Base-by-base conservation (phyloP, 2,329 filamentous ascomycete genomes). In the Ceratocystis harringtonii region DNA sequence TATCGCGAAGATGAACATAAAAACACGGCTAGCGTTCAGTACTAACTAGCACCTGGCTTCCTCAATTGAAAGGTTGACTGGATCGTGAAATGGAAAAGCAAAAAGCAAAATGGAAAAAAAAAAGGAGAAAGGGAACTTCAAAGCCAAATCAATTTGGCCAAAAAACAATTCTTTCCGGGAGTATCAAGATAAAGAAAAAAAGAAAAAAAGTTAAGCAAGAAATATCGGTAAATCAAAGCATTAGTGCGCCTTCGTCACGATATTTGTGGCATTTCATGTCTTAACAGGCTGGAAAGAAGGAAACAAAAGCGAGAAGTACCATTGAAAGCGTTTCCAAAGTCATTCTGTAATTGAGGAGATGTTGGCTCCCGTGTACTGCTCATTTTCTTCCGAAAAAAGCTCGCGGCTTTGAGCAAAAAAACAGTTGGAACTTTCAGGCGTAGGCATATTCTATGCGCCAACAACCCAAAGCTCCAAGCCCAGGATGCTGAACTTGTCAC, bases 381-480 rank as follows among this genome's bases (percentile, higher is more conserved):
- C n/a, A 8, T 52, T 6, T 52, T 52, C 6, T 22, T 50, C n/a
- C 17, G n/a, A 5, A 22, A 19, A 12, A 52, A n/a, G 6, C 48
- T 25, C 48, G n/a, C 7, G 12, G 57, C 57, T 61, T 61, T 19
- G 25, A 8, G 28, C 25, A 61, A n/a, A 32, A 28, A 41, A 15
- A 41, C 28, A 3, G 19, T 4, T 28, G 36, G 60, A 17, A 45
- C 17, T 45, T 62, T 19, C 44, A 43, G 41, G 71, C 68, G 76
- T 30, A 43, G 41, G 71, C 69, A 77, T 30, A 74, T 76, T 61
- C 61, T 63, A 66, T 25, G 65, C 63, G 5, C 94, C 92, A 70
- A 97, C 82, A 72, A 89, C 91, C 94, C 94, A 99, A 10, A 97
- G 76, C 76, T 99, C 94, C 1, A 96, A 89, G 1, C 91, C 92